Conservation (phyloP, 306 rosid species). For the Oemleria cerasiformis region DNA sequence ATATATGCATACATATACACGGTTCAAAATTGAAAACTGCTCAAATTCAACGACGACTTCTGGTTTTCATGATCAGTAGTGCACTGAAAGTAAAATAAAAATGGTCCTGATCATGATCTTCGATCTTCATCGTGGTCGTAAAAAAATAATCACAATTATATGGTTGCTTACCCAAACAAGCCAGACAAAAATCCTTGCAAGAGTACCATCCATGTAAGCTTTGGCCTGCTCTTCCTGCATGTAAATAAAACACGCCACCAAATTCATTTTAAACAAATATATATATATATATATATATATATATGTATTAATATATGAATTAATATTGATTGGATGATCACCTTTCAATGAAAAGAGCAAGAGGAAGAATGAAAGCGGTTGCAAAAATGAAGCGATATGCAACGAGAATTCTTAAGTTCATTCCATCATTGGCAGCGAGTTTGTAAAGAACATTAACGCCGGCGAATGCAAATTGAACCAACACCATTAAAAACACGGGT, state of each 20-base stretch:
- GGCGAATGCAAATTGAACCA: slow-evolving; percentile 44
- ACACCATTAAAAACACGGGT: slow-evolving; percentile 47
- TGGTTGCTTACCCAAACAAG: slow-evolving; percentile 61
- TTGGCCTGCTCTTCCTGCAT: slow-evolving; percentile 65
- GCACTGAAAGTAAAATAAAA: no score
- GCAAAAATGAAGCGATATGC: slow-evolving; percentile 71
- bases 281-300: no score
- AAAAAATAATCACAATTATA: not conserved
- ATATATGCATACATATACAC: no score
- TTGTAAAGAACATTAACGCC: slow-evolving; percentile 64
- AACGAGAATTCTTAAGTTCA: slow-evolving; percentile 43
- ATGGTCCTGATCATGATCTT: no score
- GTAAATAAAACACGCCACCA: not conserved
- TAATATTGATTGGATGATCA: not conserved
- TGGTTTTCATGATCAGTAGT: no score
- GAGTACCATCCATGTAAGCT: slow-evolving; percentile 48
- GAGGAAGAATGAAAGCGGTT: slow-evolving; percentile 53
- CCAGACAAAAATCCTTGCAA: slow-evolving; percentile 67
- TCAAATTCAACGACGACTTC: no score
- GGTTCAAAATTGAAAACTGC: no score
- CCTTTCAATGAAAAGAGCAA: slow-evolving; percentile 62
- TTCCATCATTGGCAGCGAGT: slow-evolving; percentile 58
- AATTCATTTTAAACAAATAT: not conserved
- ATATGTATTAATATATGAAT: not conserved
- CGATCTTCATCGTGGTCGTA: not conserved